Conservation (phyloP, 2,329 filamentous ascomycete species). For the Pyrenochaeta sp. region DNA sequence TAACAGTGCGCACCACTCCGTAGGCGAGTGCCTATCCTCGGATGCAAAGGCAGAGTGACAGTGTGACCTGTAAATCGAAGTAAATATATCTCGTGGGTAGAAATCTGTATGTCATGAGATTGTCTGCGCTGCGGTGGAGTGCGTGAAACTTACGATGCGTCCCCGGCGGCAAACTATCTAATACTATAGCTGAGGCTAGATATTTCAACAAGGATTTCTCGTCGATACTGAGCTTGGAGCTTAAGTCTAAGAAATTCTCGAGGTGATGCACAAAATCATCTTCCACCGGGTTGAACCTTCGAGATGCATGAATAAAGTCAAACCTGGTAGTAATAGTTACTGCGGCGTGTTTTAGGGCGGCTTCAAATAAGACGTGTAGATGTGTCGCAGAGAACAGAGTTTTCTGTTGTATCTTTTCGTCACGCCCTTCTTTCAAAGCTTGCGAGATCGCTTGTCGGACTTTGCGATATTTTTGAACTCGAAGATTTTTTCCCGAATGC, state of each 20-base stretch:
- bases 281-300: neutral
- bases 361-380: neutral
- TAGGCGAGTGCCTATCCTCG: no score
- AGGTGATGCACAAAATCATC: neutral
- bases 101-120: no score
- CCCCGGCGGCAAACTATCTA: constrained; percentile 4
- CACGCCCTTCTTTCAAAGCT: no score
- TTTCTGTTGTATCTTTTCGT: no score
- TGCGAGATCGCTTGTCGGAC: no score
- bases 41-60: neutral
- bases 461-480: no score
- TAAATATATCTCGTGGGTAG: neutral
- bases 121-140: no score
- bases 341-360: neutral
- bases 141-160: constrained; percentile 8
- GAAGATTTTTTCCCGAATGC: no score
- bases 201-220: neutral
- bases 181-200: constrained; percentile 5
- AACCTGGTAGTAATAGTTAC: neutral
- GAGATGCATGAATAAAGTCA: neutral
- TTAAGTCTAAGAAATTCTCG: neutral
- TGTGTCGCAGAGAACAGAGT: neutral
- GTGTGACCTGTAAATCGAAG: neutral
- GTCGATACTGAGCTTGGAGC: no score
- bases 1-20: constrained; percentile 3